phyloP scores from a whole-genome alignment of 306 rosid genomes.

The Astragalus glycyphyllos region DNA sequence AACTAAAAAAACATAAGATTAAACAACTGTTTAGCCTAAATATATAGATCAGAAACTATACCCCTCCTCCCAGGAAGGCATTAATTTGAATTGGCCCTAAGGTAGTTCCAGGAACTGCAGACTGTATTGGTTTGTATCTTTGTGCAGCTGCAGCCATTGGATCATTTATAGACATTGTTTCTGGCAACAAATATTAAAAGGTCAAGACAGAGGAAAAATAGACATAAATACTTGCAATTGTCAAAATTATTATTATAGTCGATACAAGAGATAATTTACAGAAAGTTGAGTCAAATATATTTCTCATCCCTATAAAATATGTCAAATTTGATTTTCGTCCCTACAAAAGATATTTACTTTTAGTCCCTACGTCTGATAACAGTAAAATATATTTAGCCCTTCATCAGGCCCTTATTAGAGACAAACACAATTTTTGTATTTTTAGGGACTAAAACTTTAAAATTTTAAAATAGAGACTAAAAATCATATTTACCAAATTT shows the following conservation, averaged over 20 bases:
- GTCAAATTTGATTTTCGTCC: no score
- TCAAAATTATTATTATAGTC: conserved; percentile 18
- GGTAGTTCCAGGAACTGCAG: conserved; percentile 99
- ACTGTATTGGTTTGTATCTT: conserved; percentile 90
- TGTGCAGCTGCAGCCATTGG: conserved; percentile 95
- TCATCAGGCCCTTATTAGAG: no score
- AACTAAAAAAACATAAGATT: not conserved
- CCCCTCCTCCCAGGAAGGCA: conserved; percentile 96
- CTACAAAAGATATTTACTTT: no score
- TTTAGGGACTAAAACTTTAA: no score
- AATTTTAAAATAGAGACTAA: no score
- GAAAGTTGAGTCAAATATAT: not conserved
- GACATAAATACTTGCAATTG: conserved; percentile 27
- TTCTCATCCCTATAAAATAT: no score
- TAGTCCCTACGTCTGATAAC: no score
- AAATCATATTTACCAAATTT: no score
- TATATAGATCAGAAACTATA: conserved; percentile 47
- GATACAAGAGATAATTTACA: conserved; percentile 18
- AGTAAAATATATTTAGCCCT: no score
- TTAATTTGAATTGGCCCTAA: conserved; percentile 91
- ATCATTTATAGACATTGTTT: conserved; percentile 74
- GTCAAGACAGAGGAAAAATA: conserved; percentile 36
- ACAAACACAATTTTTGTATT: no score
- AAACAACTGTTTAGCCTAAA: conserved; percentile 6
- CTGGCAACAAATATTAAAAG: conserved; percentile 54